Base-by-base conservation (phyloP, 2,329 filamentous ascomycete genomes). In the Aspergillus awamori region DNA sequence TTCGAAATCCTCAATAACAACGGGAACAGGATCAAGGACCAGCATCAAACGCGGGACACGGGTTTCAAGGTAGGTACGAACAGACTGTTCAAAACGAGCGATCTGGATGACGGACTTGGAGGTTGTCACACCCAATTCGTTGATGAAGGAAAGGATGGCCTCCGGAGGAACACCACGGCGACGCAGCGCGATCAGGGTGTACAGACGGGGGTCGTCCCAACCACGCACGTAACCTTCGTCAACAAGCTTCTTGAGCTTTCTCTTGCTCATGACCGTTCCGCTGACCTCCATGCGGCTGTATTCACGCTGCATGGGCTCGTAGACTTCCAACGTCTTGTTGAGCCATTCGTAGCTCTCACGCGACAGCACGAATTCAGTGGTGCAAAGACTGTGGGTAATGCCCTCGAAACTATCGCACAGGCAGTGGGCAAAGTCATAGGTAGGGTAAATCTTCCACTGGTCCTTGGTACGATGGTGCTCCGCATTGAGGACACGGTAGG, bases 261-360 rank as follows among this genome's bases (percentile, higher is more conserved):
- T 86, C 81, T 98, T 97, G 36, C 89, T 93, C 63, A 97, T 84
- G 57, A 97, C 89, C 0, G 93, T 96, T 15, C 93, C 93, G 8
- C 87, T 88, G 33, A 97, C 84, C 66, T 91, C 96, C 33, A 94
- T 81, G 63, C 90, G 86, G 39, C 66, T 87, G 65, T 87, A 96
- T 79, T 97, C 93, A 75, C 94, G 84, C 83, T 98, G 94, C 92
- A 97, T 97, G 0, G 94, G 93, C 71, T 92, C 86, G 77, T 96
- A 96, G 59, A 96, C 88, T 38, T 88, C 91, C 13, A 96, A 83
- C 10, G 87, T 85, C 76, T 92, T 88, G 76, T 95, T 91, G 36
- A 98, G 82, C 87, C 87, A 98, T 72, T 98, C 93, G 73, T 98
- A 99, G 41, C 91, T 95, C 51, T 91, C 88, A 61, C 94, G 83